Percentiles rank a stretch among this genome's conserved stretches.
Evolutionary conservation across 2,329 filamentous ascomycete species (phyloP).

Genomic region (Colletotrichum sp.): DNA sequence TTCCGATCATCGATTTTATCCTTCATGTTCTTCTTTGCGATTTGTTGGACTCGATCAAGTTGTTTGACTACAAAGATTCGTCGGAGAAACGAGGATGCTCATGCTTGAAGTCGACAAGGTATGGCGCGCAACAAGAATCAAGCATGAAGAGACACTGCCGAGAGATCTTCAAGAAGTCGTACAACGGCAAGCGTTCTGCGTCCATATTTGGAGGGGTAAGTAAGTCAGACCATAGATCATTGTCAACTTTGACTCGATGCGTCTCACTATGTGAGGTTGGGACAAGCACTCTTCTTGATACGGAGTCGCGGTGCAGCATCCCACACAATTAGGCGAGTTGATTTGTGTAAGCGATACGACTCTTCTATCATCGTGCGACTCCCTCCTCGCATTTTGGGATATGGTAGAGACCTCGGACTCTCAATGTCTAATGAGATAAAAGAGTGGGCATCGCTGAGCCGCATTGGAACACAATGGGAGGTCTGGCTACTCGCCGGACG

Average conservation of each 20-base stretch:
- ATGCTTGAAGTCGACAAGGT: not conserved
- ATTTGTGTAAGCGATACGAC: not conserved
- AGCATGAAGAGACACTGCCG: not conserved
- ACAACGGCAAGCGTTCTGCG: not conserved
- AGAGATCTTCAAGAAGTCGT: not conserved
- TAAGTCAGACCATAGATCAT: not conserved
- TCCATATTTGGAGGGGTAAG: accelerated
- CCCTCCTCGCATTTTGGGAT: not conserved
- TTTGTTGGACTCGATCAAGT: not conserved
- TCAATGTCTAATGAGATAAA: not conserved
- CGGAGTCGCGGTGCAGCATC: not conserved
- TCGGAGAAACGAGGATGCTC: not conserved
- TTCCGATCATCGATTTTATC: not conserved
- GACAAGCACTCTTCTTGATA: not conserved
- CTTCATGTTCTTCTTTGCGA: not conserved
- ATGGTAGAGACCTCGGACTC: not conserved
- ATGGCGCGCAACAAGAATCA: not conserved
- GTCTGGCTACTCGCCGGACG: not conserved
- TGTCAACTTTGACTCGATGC: not conserved
- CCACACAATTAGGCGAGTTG: not conserved
- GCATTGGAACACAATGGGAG: not conserved
- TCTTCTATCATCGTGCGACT: not conserved
- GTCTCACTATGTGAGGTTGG: not conserved
- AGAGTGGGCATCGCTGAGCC: not conserved
- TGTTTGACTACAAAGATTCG: not conserved